Percentiles rank a stretch among this genome's conserved stretches.
Conservation (phyloP, 2,329 filamentous ascomycete genomes). For the Calonectria pseudoreteaudii region DNA sequence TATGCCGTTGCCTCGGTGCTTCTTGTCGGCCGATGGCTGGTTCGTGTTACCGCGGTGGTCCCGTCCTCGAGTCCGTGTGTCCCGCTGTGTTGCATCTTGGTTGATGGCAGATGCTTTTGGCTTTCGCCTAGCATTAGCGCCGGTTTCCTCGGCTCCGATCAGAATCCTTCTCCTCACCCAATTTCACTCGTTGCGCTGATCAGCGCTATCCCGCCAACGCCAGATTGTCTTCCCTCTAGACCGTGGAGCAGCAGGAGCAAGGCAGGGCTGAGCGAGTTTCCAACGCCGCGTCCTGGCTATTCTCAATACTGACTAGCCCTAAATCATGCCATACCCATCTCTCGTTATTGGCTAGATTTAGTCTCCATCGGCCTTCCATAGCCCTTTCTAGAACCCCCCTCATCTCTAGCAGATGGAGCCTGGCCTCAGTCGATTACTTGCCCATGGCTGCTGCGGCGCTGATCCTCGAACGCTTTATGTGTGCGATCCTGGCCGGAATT, state of each 20-base stretch:
- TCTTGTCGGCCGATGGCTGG: slow-evolving; percentile 36
- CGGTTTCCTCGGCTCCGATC: slow-evolving; percentile 41
- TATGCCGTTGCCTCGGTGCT: slow-evolving; percentile 21
- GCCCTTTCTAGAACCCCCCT: slow-evolving; percentile 41
- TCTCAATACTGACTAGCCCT: slow-evolving; percentile 27
- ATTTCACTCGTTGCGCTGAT: slow-evolving; percentile 27
- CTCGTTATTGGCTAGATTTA: slow-evolving; percentile 29
- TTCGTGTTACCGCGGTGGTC: slow-evolving; percentile 3
- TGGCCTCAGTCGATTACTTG: slow-evolving; percentile 18
- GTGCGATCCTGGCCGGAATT: neutral
- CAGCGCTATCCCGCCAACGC: slow-evolving; percentile 14
- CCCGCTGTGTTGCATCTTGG: neutral
- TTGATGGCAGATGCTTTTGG: slow-evolving; percentile 19
- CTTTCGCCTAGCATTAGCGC: slow-evolving; percentile 23
- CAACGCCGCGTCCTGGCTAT: slow-evolving; percentile 24
- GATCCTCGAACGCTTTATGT: neutral
- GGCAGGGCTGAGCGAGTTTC: slow-evolving; percentile 38
- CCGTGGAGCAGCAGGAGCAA: slow-evolving; percentile 22
- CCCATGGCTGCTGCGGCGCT: slow-evolving; percentile 9
- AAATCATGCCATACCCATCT: slow-evolving; percentile 14
- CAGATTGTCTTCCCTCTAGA: neutral
- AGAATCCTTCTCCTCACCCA: neutral
- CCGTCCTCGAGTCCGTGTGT: slow-evolving; percentile 4
- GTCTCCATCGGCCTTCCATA: slow-evolving; percentile 32
- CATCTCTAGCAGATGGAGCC: slow-evolving; percentile 32